Evolutionary conservation across 2,329 filamentous ascomycete species (phyloP), one percentile per base, ranked within the genome.

Genomic region (Fusarium odoratissimum): DNA sequence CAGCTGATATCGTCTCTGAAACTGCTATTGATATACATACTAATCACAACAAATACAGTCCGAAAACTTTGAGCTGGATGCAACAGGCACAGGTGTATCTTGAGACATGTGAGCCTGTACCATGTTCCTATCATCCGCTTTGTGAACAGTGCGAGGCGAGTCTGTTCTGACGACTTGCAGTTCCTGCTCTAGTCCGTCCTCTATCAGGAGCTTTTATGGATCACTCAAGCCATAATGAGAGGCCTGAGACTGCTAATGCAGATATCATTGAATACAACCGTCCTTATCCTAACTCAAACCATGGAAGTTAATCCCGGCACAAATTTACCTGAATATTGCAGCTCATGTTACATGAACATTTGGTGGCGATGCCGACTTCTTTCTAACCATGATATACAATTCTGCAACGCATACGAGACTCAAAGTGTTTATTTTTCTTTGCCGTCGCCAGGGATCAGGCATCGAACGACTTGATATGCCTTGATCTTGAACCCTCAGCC

Each of bases 351-450:
- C 11, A 49, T 33, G 30, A 10, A 9, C 3, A 19, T 23, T 7
- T 19, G 3, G 16, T 11, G 19, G 16, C 12, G 2, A 19, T 23
- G n/a, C 16, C 8, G 30, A 23, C 16, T 33, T 25, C 8, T 52
- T 12, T n/a, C 19, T n/a, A 3, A 16, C 48, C 17, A 25, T 52
- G 23, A 21, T 21, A 19, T 37, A 14, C 7, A 28, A 12, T 7
- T 6, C 49, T n/a, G 5, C 17, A 1, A 17, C 13, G 10, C 7
- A 28, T 5, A 38, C 3, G 10, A 52, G 5, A 37, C 2, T n/a
- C 21, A 6, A 7, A 38, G 33, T 28, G 7, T n/a, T 52, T 38
- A 8, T 2, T 1, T 6, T 6, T 2, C 0, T 16, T 38, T 8
- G 2, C 19, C 2, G 5, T 16, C 4, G 1, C 21, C 10, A 2